Evolutionary conservation across 2,329 filamentous ascomycete species (phyloP).

Genomic region (Talaromyces sp.): DNA sequence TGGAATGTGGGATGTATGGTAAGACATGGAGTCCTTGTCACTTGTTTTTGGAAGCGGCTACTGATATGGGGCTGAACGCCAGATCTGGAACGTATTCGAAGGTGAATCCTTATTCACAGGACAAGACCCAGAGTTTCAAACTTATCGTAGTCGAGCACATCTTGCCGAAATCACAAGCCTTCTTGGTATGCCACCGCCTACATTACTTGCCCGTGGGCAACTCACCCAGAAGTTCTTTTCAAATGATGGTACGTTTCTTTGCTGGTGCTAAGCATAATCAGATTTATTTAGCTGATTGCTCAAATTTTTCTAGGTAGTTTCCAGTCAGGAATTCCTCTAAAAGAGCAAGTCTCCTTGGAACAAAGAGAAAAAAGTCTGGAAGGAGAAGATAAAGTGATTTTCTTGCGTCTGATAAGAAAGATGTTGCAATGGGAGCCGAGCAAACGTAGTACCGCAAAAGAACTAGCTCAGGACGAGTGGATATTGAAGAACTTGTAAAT

Average conservation of each 20-base stretch:
- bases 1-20: constrained; percentile 55
- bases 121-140: constrained; percentile 37
- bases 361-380: not conserved
- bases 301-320: not conserved
- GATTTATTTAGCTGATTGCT: not conserved
- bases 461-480: constrained; percentile 31
- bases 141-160: constrained; percentile 46
- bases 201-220: constrained; percentile 33
- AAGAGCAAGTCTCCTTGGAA: not conserved
- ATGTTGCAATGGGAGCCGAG: constrained; percentile 14
- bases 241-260: not conserved
- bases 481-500: constrained; percentile 14
- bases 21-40: constrained; percentile 20
- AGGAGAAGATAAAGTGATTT: not conserved
- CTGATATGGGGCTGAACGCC: not conserved
- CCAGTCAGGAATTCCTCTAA: not conserved
- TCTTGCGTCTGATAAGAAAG: not conserved
- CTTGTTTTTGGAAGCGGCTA: not conserved
- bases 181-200: constrained; percentile 43
- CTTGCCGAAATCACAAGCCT: constrained; percentile 50
- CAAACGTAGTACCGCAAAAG: constrained; percentile 29
- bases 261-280: not conserved
- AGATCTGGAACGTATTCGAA: constrained; percentile 53
- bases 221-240: constrained; percentile 10
- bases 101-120: constrained; percentile 45